phyloP scores from a whole-genome alignment of 805 yeast species.

The Yamadazyma sp. region DNA sequence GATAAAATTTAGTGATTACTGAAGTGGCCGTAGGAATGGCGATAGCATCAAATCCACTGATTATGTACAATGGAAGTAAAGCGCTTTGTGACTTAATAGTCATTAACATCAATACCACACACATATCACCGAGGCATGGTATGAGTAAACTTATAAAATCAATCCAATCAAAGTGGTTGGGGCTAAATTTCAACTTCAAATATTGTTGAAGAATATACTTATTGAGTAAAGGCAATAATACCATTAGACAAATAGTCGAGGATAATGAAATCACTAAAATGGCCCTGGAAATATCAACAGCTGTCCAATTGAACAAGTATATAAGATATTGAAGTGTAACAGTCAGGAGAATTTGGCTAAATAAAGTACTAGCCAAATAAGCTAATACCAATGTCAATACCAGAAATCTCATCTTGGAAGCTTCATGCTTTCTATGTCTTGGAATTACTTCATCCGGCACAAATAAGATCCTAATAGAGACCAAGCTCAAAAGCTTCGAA shows the following conservation, averaged over 20 bases:
- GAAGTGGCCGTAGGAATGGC: constrained; percentile 57
- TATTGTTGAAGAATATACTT: constrained; percentile 1
- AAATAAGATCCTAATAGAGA: no score
- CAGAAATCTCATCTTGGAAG: constrained; percentile 5
- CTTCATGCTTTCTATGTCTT: background rate
- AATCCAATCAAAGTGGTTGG: constrained; percentile 8
- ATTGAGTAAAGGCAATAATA: constrained; percentile 6
- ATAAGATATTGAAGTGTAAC: constrained; percentile 5
- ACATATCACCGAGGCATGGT: background rate
- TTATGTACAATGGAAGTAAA: constrained; percentile 32
- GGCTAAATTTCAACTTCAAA: constrained; percentile 5
- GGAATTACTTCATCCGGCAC: constrained; percentile 4
- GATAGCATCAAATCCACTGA: constrained; percentile 46
- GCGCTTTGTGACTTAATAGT: constrained; percentile 32
- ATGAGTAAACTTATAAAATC: constrained; percentile 7
- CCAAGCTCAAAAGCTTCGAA: no score
- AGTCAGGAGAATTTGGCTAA: background rate
- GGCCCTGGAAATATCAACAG: constrained; percentile 1
- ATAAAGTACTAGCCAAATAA: background rate
- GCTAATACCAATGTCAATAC: background rate
- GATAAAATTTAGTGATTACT: constrained; percentile 55
- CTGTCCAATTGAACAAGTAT: constrained; percentile 3
- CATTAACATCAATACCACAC: background rate
- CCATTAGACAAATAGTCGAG: background rate
- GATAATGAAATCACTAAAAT: background rate